phyloP scores from a whole-genome alignment of 139 green algal genomes.

The Chlamydomonas sphaeroides region DNA sequence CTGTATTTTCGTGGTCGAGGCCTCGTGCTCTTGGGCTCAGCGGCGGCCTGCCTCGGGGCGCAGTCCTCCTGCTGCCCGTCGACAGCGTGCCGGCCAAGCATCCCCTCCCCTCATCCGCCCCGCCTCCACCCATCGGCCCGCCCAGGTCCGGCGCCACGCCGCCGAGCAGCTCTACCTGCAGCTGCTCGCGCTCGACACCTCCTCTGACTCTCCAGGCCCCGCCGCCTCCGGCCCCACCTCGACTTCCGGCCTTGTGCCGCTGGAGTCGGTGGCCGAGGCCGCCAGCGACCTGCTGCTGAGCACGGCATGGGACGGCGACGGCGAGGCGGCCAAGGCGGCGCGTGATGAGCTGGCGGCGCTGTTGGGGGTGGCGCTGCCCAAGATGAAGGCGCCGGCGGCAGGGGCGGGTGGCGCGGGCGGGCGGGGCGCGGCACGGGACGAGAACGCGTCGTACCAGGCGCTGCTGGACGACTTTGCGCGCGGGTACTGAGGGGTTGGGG shows the following conservation, averaged over 20 bases:
- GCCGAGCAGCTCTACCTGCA: conserved; percentile 88
- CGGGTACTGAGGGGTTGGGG: neutral
- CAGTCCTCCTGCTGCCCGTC: too few species aligned
- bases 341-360: conserved; percentile 51
- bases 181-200: conserved; percentile 72
- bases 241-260: neutral
- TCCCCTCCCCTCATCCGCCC: neutral
- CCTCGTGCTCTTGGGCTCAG: too few species aligned
- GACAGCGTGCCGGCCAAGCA: too few species aligned
- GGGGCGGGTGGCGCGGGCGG: neutral
- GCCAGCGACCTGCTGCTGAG: conserved; percentile 63
- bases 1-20: too few species aligned
- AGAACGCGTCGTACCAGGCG: conserved; percentile 73
- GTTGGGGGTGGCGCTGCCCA: conserved; percentile 51
- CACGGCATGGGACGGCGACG: conserved; percentile 71
- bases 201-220: neutral
- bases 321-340: conserved; percentile 60
- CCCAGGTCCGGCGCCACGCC: conserved; percentile 72
- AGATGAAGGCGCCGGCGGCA: conserved; percentile 41
- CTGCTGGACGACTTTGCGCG: conserved; percentile 70
- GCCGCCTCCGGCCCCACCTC: neutral
- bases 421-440: conserved; percentile 43
- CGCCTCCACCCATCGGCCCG: neutral
- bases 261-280: conserved; percentile 40
- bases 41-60: too few species aligned